Percentiles rank a stretch among this genome's conserved stretches.
These are phyloP conservation scores for Singerocomus inundabilis DNA, from an alignment of 1,284 basidiomycete species.

Conservation along the genomic window DNA sequence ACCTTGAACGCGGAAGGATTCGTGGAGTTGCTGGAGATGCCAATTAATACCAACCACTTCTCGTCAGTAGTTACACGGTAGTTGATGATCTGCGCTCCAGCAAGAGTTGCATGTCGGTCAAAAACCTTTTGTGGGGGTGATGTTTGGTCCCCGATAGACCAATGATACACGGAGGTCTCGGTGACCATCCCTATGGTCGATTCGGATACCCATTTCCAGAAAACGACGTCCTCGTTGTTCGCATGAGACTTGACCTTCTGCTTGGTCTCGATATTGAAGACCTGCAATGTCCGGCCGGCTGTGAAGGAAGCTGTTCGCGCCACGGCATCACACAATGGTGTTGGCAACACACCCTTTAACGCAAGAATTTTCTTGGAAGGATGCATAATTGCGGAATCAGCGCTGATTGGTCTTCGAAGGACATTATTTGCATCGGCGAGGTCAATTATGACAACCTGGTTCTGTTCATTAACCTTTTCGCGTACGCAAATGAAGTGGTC, in stretches of 20 bases:
- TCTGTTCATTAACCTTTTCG: constrained; percentile 86
- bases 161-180: constrained; percentile 92
- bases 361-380: constrained; percentile 97
- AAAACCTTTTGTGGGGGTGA: constrained; percentile 89
- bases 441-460: constrained; percentile 98
- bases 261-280: constrained; percentile 98
- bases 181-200: constrained; percentile 95
- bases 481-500: constrained; percentile 96
- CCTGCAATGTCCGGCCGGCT: constrained; percentile 94
- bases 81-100: constrained; percentile 97
- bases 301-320: constrained; percentile 14
- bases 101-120: constrained; percentile 94
- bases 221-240: constrained; percentile 93
- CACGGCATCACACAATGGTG: neutral
- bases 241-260: constrained; percentile 96
- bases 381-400: constrained; percentile 99
- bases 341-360: constrained; percentile 69
- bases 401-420: constrained; percentile 94
- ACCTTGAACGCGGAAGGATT: constrained; percentile 96
- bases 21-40: constrained; percentile 92
- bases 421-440: constrained; percentile 95
- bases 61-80: constrained; percentile 92
- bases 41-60: constrained; percentile 97
- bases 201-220: constrained; percentile 98
- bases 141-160: constrained; percentile 77